A percentile compares a stretch with the other conserved stretches of the same genome.
These are phyloP conservation scores for Aspergillus persii DNA, from an alignment of 2,329 filamentous ascomycete genomes.

Conservation along the genomic window DNA sequence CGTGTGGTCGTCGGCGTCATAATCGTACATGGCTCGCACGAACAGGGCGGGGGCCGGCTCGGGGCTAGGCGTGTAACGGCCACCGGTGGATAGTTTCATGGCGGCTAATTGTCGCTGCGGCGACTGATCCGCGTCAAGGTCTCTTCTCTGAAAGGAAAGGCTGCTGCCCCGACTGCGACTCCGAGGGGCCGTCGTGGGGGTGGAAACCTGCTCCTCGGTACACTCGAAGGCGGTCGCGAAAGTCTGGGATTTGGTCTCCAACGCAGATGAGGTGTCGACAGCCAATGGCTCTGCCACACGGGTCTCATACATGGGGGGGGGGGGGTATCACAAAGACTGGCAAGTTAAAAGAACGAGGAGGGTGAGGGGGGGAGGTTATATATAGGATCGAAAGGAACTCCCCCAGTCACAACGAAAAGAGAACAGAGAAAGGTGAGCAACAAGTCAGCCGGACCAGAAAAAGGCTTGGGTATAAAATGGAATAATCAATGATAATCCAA, in stretches of 20 bases:
- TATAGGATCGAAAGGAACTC: neutral
- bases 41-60: slow-evolving; percentile 63
- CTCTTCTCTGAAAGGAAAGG: slow-evolving; percentile 25
- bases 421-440: neutral
- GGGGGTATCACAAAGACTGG: slow-evolving; percentile 13
- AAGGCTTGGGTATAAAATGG: slow-evolving; percentile 2
- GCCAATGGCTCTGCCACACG: slow-evolving; percentile 33
- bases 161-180: slow-evolving; percentile 33
- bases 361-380: neutral
- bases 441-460: neutral
- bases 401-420: neutral
- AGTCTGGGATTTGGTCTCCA: slow-evolving; percentile 36
- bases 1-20: slow-evolving; percentile 94
- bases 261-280: slow-evolving; percentile 31
- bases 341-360: neutral
- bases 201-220: slow-evolving; percentile 37
- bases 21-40: slow-evolving; percentile 94
- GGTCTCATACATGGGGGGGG: slow-evolving; percentile 35
- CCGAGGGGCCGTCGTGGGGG: slow-evolving; percentile 28
- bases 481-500: neutral
- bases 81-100: slow-evolving; percentile 29
- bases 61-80: slow-evolving; percentile 32
- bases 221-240: slow-evolving; percentile 46
- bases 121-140: slow-evolving; percentile 20
- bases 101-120: slow-evolving; percentile 29